phyloP scores from a whole-genome alignment of 371 early-diverging fungal species.

The Astathelohania contejeani region DNA sequence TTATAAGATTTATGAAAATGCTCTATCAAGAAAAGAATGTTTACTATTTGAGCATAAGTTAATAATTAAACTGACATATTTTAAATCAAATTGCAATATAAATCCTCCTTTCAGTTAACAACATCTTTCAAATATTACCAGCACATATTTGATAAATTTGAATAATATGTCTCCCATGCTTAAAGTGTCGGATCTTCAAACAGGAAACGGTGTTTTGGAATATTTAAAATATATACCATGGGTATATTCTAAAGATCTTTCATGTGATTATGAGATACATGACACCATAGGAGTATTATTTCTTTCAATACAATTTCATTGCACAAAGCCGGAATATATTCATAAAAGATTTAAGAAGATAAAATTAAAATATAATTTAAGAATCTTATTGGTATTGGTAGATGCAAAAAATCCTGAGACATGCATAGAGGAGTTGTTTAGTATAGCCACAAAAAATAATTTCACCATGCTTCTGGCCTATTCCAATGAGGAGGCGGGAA shows the following conservation, averaged over 20 bases:
- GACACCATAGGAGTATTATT: constrained; percentile 29
- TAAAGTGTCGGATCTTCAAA: constrained; percentile 29
- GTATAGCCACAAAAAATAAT: constrained; percentile 2
- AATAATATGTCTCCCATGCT: neutral
- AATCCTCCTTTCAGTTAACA: no score
- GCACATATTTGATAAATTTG: no score
- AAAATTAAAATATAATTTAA: constrained; percentile 25
- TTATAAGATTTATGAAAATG: no score
- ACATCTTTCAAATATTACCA: no score
- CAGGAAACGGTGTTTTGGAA: constrained; percentile 30
- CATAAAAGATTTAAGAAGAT: constrained; percentile 31
- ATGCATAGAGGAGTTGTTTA: constrained; percentile 23
- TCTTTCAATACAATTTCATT: constrained; percentile 41
- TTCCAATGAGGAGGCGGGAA: constrained; percentile 37
- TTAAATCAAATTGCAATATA: no score
- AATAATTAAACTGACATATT: no score
- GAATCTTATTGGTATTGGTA: constrained; percentile 29
- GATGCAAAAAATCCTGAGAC: constrained; percentile 28
- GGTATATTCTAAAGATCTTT: constrained; percentile 22
- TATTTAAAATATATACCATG: constrained; percentile 29
- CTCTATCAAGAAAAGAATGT: no score
- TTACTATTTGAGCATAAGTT: no score
- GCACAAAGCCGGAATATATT: constrained; percentile 46
- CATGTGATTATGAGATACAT: constrained; percentile 43
- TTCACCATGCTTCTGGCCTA: constrained; percentile 29